Evolutionary conservation across 2,329 filamentous ascomycete species (phyloP).

Genomic region (Rhynchosporium graminicola): DNA sequence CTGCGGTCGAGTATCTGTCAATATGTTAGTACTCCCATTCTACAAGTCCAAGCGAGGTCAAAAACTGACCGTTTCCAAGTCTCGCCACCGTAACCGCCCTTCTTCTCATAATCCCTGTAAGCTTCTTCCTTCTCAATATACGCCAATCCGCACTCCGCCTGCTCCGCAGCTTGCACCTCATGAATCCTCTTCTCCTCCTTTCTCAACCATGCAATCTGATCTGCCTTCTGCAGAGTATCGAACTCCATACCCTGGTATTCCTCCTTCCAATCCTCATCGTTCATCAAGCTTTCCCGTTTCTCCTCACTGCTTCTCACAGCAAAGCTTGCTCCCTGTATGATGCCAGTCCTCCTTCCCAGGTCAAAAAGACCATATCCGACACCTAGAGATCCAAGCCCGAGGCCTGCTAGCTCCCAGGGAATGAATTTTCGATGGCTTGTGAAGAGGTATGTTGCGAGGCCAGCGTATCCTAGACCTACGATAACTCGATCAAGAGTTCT

Average conservation of each 20-base stretch:
- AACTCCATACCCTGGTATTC: conserved; percentile 23
- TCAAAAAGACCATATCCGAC: conserved; percentile 23
- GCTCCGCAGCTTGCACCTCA: conserved; percentile 34
- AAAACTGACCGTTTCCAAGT: conserved; percentile 25
- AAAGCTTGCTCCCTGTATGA: conserved; percentile 22
- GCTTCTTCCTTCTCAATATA: conserved; percentile 29
- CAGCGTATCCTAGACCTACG: conserved; percentile 20
- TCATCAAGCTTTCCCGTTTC: conserved; percentile 31
- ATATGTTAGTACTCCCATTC: too few species aligned
- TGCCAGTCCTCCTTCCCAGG: conserved; percentile 21
- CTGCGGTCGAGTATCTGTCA: conserved; percentile 22
- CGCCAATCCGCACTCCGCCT: conserved; percentile 24
- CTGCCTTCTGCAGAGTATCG: conserved; percentile 14
- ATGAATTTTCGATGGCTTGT: conserved; percentile 14
- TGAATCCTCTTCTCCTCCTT: conserved; percentile 42
- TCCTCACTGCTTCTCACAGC: conserved; percentile 14
- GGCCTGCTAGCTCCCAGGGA: conserved; percentile 16
- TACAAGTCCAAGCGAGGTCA: too few species aligned
- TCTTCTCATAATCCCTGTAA: conserved; percentile 26
- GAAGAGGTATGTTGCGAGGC: conserved; percentile 19
- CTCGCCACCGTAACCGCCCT: conserved; percentile 24
- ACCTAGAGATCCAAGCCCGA: conserved; percentile 17
- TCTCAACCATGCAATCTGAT: conserved; percentile 28
- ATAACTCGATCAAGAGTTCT: conserved; percentile 19
- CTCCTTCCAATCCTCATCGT: conserved; percentile 38